A percentile compares a stretch with the other conserved stretches of the same genome.
Evolutionary conservation across 1,284 basidiomycete genomes (phyloP).

Genomic region (Pulchroboletus neoregius): DNA sequence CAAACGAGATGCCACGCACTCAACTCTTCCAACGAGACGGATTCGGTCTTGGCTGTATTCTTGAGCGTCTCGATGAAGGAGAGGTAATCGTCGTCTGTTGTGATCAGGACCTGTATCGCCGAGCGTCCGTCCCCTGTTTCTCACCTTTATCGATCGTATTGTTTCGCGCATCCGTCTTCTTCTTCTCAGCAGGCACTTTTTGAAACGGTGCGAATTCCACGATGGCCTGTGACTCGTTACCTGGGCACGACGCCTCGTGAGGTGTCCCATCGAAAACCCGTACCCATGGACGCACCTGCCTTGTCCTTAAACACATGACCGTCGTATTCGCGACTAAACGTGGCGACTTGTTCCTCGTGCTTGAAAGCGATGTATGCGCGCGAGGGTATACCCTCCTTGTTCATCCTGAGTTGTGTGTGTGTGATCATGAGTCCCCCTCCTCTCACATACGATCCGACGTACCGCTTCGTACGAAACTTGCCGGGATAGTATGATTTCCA

Average conservation of each 20-base stretch:
- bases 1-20: no score
- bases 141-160: slow-evolving; percentile 32
- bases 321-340: slow-evolving; percentile 84
- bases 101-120: no score
- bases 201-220: slow-evolving; percentile 95
- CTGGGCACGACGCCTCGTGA: no score
- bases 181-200: slow-evolving; percentile 73
- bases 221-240: slow-evolving; percentile 81
- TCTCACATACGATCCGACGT: slow-evolving; percentile 23
- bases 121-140: no score
- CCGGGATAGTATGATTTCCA: slow-evolving; percentile 72
- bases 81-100: slow-evolving; percentile 71
- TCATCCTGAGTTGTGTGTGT: slow-evolving; percentile 43
- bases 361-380: slow-evolving; percentile 93
- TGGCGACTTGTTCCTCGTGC: slow-evolving; percentile 63
- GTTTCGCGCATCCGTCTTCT: slow-evolving; percentile 50
- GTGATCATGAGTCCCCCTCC: no score
- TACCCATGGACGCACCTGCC: slow-evolving; percentile 66
- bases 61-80: slow-evolving; percentile 73
- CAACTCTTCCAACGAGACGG: slow-evolving; percentile 57
- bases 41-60: slow-evolving; percentile 50
- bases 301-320: slow-evolving; percentile 92
- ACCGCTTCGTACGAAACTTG: slow-evolving; percentile 67
- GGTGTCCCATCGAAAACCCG: no score
- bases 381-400: slow-evolving; percentile 80